Conservation (phyloP, 208 protist species). For the Acanthamoeba culbertsoni region DNA sequence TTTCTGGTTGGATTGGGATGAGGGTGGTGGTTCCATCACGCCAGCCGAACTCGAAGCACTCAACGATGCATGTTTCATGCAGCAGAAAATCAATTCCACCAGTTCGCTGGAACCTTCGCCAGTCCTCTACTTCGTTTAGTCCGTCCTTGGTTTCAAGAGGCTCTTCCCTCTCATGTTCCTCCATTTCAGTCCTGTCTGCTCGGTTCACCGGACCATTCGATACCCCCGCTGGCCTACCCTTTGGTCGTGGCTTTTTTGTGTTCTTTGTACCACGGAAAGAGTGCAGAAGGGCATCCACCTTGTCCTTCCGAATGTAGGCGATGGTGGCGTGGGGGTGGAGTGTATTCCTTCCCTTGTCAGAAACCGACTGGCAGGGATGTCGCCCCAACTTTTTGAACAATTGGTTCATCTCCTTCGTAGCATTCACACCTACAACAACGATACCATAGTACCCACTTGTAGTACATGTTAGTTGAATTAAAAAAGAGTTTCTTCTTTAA, state of each 20-base stretch:
- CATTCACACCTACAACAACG: not conserved
- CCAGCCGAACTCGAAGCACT: not conserved
- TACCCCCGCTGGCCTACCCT: too few relatives aligned
- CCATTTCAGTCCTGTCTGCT: too few relatives aligned
- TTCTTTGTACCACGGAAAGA: not conserved
- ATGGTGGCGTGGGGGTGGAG: not conserved
- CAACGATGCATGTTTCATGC: not conserved
- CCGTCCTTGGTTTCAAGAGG: not conserved
- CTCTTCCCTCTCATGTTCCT: not conserved
- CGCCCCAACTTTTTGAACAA: not conserved
- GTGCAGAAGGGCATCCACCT: not conserved
- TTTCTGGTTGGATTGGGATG: not conserved
- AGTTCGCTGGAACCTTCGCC: not conserved
- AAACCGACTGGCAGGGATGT: not conserved
- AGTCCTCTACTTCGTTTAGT: not conserved
- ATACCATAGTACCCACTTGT: not conserved
- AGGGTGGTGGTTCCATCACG: not conserved
- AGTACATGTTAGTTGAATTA: not conserved
- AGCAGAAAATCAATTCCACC: not conserved
- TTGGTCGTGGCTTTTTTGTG: not conserved
- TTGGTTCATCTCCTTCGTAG: not conserved
- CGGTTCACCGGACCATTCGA: too few relatives aligned
- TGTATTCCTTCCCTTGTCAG: not conserved
- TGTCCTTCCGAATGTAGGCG: constrained; percentile 4
- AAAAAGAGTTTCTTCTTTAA: too few relatives aligned